These are phyloP conservation scores for Tubosaeta brunneosetosa DNA, from an alignment of 768 basidiomycete genomes.

Conservation along the genomic window DNA sequence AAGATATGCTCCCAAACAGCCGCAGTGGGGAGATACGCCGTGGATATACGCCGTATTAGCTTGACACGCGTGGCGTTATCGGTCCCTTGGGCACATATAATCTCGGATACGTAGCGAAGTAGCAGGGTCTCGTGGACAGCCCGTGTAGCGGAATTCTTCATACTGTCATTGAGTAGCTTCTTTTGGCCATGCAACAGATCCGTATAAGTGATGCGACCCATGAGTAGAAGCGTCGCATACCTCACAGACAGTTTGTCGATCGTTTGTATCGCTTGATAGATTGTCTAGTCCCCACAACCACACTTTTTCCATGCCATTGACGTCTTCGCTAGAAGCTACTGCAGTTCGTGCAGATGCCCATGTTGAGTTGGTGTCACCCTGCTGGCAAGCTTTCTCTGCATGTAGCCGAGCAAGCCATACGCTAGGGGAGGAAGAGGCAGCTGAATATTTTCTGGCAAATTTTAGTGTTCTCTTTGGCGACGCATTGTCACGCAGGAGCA, in stretches of 20 bases:
- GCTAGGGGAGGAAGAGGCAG: slow-evolving; percentile 32
- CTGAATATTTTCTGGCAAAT: slow-evolving; percentile 46
- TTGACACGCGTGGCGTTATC: slow-evolving; percentile 18
- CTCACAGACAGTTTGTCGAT: slow-evolving; percentile 30
- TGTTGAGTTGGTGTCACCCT: slow-evolving; percentile 25
- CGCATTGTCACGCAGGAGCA: slow-evolving; percentile 26
- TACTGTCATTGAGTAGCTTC: slow-evolving; percentile 44
- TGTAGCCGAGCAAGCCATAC: slow-evolving; percentile 54
- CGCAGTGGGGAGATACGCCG: slow-evolving; percentile 39
- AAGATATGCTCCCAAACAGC: slow-evolving; percentile 44
- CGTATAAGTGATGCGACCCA: not conserved
- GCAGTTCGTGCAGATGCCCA: slow-evolving; percentile 44
- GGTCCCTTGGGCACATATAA: slow-evolving; percentile 21
- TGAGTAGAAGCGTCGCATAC: slow-evolving; percentile 16
- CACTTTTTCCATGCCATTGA: slow-evolving; percentile 33
- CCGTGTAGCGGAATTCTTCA: slow-evolving; percentile 36
- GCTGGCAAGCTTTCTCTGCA: slow-evolving; percentile 36
- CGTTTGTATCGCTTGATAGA: slow-evolving; percentile 11
- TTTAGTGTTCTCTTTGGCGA: slow-evolving; percentile 34
- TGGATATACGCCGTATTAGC: slow-evolving; percentile 39
- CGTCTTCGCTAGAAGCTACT: slow-evolving; percentile 24
- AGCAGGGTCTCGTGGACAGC: slow-evolving; percentile 46
- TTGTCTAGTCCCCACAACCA: slow-evolving; percentile 54
- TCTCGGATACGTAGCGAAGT: slow-evolving; percentile 39
- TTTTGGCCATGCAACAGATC: slow-evolving; percentile 17